Evolutionary conservation across 164 flowering plant species (phyloP).

Genomic region (Buxus sempervirens): DNA sequence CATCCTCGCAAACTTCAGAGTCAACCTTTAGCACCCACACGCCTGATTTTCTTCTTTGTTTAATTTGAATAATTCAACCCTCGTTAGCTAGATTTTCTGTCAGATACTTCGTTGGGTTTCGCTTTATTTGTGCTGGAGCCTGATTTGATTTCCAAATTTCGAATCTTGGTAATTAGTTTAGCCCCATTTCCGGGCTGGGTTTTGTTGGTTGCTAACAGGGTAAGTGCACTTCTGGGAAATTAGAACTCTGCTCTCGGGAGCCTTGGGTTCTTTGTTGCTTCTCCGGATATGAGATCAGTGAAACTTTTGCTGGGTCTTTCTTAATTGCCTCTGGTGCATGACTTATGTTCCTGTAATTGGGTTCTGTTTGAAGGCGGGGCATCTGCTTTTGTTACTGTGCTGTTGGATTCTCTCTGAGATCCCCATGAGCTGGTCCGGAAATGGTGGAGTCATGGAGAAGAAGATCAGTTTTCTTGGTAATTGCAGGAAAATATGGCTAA

Average conservation of each 20-base stretch:
- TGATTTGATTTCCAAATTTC: conserved; percentile 17
- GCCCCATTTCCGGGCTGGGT: conserved; percentile 18
- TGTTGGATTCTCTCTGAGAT: conserved; percentile 52
- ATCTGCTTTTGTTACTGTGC: conserved; percentile 56
- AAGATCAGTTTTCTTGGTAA: conserved; percentile 40
- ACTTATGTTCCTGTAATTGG: conserved; percentile 49
- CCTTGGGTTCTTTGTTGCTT: conserved; percentile 19
- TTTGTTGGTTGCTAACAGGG: conserved; percentile 20
- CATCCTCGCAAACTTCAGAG: conserved; percentile 9
- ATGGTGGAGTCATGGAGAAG: conserved; percentile 48
- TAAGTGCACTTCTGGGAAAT: neutral
- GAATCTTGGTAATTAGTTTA: conserved; percentile 24
- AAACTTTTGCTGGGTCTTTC: conserved; percentile 6
- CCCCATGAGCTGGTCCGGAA: conserved; percentile 60
- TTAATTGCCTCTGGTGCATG: conserved; percentile 24
- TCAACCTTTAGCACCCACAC: conserved; percentile 11
- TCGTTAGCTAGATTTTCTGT: conserved; percentile 21
- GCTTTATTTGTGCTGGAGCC: neutral
- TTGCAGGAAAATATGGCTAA: conserved; percentile 40
- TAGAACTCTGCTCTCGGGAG: conserved; percentile 19
- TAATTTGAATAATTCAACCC: conserved; percentile 27
- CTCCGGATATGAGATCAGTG: conserved; percentile 8
- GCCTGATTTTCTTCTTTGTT: conserved; percentile 5
- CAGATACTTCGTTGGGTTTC: conserved; percentile 29
- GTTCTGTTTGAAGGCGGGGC: conserved; percentile 59